Conservation (phyloP, 306 rosid genomes). For the Carpinus viminea region DNA sequence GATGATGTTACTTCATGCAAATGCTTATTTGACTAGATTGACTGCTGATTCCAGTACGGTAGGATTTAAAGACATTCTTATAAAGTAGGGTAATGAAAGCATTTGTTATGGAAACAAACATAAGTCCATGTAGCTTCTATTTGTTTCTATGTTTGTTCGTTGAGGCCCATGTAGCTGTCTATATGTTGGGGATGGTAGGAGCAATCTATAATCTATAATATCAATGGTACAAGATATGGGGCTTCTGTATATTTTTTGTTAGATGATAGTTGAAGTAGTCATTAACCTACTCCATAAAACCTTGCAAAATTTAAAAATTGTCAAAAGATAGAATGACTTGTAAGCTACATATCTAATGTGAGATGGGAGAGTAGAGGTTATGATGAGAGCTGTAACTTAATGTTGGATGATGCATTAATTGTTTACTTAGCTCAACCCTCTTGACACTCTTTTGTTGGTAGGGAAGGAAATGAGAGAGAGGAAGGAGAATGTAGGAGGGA, state of each 20-base stretch:
- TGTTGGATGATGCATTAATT: no score
- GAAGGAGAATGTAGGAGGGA: no score
- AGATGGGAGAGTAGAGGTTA: no score
- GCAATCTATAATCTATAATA: background rate
- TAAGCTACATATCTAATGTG: no score
- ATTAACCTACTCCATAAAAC: background rate
- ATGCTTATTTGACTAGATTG: background rate
- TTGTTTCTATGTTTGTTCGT: background rate
- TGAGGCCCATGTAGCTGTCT: no score
- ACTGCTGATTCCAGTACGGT: background rate
- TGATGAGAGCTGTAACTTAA: no score
- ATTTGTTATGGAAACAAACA: background rate
- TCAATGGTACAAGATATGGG: no score
- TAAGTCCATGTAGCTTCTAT: background rate
- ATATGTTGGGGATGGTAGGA: background rate
- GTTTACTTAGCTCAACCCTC: no score
- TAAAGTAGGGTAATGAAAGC: background rate
- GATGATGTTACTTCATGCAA: background rate
- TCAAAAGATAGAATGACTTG: no score
- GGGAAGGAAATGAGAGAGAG: no score
- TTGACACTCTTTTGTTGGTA: no score
- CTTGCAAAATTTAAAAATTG: no score
- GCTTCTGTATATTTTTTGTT: background rate
- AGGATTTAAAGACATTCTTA: background rate
- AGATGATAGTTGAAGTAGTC: background rate